Evolutionary conservation across 2,329 filamentous ascomycete species (phyloP), one percentile per base, ranked within the genome.

Genomic region (Pseudocercospora cruenta): DNA sequence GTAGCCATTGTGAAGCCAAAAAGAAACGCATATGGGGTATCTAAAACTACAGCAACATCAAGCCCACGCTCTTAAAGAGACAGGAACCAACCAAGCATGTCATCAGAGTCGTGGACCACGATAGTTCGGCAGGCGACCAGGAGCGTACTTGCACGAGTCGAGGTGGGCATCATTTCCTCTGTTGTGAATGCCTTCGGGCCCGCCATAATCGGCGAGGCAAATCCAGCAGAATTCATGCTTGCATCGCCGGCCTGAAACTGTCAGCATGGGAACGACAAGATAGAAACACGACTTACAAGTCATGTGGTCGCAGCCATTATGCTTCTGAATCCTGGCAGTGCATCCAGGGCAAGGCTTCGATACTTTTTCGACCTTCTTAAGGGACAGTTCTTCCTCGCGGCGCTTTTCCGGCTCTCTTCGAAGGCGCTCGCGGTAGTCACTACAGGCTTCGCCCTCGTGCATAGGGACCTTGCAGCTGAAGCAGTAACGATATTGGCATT

Each of bases 211-310:
- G 2, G 60, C 66, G 28, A 63, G 58, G 24, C 68, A 70, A 31
- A 63, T 1, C 66, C 64, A 70, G 55, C 66, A 70, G 58, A 69
- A 70, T 43, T 70, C 49, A 31, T 67, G 53, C 12, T 45, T 62
- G 64, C 68, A 70, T 6, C 12, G 36, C 2, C 5, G 26, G 28
- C 62, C 69, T 70, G 10, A n/a, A 9, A 26, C 4, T 12, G 47
- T 51, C 9, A 51, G 47, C 19, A 22, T 10, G 5, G 47, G 5
- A 24, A 7, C 4, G 6, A 51, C 21, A 16, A 24, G 19, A 10
- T 21, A 7, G 19, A 5, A 10, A 4, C 5, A 54, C 51, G 7
- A 16, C 51, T 45, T 31, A 59, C 59, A 62, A 4, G 64, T 62
- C 6, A 66, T 33, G 21, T 66, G 59, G 9, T 66, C 64, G 28